These are phyloP conservation scores for Xanthoconium stramineum DNA, from an alignment of 768 basidiomycete genomes.

Conservation along the genomic window DNA sequence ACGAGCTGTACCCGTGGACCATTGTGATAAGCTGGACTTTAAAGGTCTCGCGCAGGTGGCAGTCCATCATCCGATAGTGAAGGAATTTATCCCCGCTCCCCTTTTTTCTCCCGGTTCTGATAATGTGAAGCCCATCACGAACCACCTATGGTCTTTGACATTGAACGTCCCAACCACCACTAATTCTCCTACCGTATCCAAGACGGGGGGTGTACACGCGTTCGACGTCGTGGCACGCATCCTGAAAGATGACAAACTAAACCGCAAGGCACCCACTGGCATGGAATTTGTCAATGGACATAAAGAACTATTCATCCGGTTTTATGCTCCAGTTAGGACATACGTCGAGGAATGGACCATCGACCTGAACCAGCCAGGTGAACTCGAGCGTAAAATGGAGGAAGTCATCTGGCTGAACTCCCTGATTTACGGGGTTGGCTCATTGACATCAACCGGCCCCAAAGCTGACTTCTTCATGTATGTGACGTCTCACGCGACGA, in stretches of 20 bases:
- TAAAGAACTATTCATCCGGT: conserved; percentile 12
- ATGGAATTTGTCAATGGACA: conserved; percentile 20
- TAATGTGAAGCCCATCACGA: background rate
- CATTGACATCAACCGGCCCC: conserved; percentile 50
- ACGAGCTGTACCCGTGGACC: background rate
- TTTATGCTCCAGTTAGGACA: background rate
- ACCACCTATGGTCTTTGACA: conserved; percentile 8
- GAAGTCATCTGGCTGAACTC: conserved; percentile 59
- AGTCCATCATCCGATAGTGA: conserved; percentile 31
- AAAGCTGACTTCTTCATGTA: conserved; percentile 50
- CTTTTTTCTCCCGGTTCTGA: conserved; percentile 6
- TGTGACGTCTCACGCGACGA: background rate
- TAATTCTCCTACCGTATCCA: background rate
- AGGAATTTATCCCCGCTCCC: conserved; percentile 29
- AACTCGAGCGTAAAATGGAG: conserved; percentile 53
- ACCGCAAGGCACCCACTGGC: background rate
- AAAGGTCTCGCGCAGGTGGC: conserved; percentile 26
- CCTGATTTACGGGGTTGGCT: conserved; percentile 54
- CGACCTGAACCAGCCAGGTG: conserved; percentile 32
- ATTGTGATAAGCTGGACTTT: background rate
- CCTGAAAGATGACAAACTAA: conserved; percentile 41
- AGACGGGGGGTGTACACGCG: conserved; percentile 24
- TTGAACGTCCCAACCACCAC: conserved; percentile 1
- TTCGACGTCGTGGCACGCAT: conserved; percentile 53
- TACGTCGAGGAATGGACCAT: conserved; percentile 42